phyloP scores from a whole-genome alignment of 192 early-diverging fungal genomes.

The Backusella tuberculispora region DNA sequence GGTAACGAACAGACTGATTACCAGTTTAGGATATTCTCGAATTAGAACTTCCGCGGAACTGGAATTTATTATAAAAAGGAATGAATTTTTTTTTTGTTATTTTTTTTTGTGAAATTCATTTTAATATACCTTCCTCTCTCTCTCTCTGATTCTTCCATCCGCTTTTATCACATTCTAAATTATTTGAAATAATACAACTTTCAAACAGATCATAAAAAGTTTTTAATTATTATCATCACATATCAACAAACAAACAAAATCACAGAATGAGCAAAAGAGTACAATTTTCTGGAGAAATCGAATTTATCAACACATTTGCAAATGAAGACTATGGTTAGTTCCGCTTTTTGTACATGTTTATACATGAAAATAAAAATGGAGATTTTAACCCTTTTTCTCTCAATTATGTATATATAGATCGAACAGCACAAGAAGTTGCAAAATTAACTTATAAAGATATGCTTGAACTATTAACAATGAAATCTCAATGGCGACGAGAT shows the following conservation, averaged over 20 bases:
- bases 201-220: background rate
- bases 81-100: constrained; percentile 9
- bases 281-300: constrained; percentile 27
- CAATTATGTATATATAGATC: constrained; percentile 4
- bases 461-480: constrained; percentile 30
- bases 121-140: constrained; percentile 13
- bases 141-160: background rate
- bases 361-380: background rate
- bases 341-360: background rate
- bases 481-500: constrained; percentile 30
- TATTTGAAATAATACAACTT: no score
- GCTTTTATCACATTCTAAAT: background rate
- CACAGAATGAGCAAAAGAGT: constrained; percentile 20
- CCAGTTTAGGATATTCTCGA: background rate
- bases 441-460: constrained; percentile 32
- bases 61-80: constrained; percentile 18
- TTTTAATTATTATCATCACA: background rate
- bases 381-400: background rate
- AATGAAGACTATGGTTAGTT: constrained; percentile 33
- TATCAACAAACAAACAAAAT: background rate
- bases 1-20: constrained; percentile 6
- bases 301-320: constrained; percentile 28
- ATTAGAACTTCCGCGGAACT: background rate
- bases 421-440: constrained; percentile 31
- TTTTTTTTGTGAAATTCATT: constrained; percentile 10